Base-by-base conservation (phyloP, 345 rosid genomes). In the Citropsis articulata region DNA sequence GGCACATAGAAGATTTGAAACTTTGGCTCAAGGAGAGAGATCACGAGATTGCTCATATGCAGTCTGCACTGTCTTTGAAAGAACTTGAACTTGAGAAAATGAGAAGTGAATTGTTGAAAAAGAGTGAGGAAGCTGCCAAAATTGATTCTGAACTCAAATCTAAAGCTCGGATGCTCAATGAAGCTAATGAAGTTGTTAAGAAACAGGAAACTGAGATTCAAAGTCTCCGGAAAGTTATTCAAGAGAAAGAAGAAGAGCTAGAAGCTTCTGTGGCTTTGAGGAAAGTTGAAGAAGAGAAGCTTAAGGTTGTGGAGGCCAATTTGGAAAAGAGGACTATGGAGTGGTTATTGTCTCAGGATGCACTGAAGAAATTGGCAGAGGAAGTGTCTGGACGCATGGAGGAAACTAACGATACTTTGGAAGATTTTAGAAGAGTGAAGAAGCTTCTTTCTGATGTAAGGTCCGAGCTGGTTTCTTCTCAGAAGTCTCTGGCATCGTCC, bases 291-390 rank as follows among this genome's bases (percentile, higher is more conserved):
- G 88, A 82, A 80, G 93, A 89, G 81, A 90, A 93, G 87, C 86
- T 90, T 42, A 85, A 87, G 84, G 87, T 40, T 80, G 85, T 86
- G 7, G 91, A 88, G 79, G 83, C 85, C 66, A 90, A 79, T 69
- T 87, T 95, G 89, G 88, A 87, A 88, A 86, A 87, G 71, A 95
- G 79, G 83, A 84, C 97, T 14, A 86, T 72, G 83, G 89, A 89
- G 77, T 93, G 98, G 98, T 81, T 95, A 71, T 69, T 89, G 57
- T 88, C 89, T 0, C 93, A 77, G 78, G 90, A 88, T 74, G 96
- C 90, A 79, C 81, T 92, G 83, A 89, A 86, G 78, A 85, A 83
- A 55, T 72, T 93, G 60, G 83, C 84, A 1, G 89, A 83, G 50
- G 81, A 82, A 77, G 87, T 88, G 25, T 48, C 88, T 10, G 82